A percentile compares a stretch with the other conserved stretches of the same genome.
Conservation (phyloP, 2,329 filamentous ascomycete genomes). For the Aspergillus sp. region DNA sequence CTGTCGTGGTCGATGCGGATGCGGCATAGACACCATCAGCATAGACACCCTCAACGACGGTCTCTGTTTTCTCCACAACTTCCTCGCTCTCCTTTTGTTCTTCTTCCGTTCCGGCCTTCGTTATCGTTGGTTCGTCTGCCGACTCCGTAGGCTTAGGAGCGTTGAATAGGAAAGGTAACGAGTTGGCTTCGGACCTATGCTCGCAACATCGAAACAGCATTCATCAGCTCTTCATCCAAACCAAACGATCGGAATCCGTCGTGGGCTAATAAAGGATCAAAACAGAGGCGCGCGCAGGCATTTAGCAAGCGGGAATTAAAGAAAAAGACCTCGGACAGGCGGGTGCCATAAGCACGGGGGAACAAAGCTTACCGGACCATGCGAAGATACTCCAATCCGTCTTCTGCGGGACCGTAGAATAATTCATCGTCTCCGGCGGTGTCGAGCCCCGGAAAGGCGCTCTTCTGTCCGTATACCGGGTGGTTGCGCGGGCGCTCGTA, state of each 20-base stretch:
- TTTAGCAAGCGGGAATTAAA: constrained; percentile 22
- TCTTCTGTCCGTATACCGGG: constrained; percentile 68
- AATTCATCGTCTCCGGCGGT: constrained; percentile 52
- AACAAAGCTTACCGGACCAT: constrained; percentile 64
- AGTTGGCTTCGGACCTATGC: constrained; percentile 69
- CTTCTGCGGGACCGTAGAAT: constrained; percentile 66
- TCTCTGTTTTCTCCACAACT: neutral
- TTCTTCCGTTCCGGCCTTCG: neutral
- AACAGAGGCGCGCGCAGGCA: constrained; percentile 5
- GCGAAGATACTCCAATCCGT: constrained; percentile 68
- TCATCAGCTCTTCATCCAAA: constrained; percentile 16
- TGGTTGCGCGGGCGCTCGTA: constrained; percentile 52
- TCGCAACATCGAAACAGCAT: neutral
- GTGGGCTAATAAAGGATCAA: constrained; percentile 13
- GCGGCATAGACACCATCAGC: constrained; percentile 8
- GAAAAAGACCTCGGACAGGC: constrained; percentile 12
- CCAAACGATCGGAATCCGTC: constrained; percentile 5
- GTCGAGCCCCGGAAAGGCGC: constrained; percentile 66
- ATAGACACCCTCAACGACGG: neutral
- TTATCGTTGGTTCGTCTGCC: neutral
- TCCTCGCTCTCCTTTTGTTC: constrained; percentile 21
- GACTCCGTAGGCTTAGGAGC: constrained; percentile 51
- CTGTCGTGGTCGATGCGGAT: neutral
- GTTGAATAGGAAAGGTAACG: constrained; percentile 69
- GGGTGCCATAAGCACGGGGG: constrained; percentile 14